Percentiles rank a stretch among this genome's conserved stretches.
phyloP scores from a whole-genome alignment of 495 filamentous ascomycete genomes.

The Podospora pseudocomata region DNA sequence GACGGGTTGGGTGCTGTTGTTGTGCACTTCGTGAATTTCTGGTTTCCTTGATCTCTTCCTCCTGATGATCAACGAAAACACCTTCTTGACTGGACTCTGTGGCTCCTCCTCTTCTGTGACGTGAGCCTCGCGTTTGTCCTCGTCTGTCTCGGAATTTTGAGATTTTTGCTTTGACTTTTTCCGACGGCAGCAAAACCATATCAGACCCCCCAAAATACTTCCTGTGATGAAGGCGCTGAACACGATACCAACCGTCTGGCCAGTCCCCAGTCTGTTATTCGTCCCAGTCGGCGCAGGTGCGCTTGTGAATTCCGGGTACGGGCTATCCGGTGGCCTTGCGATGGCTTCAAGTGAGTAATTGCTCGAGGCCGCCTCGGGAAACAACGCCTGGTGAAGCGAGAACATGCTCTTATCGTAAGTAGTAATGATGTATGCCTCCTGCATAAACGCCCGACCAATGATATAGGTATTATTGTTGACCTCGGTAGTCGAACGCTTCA shows the following conservation, averaged over 20 bases:
- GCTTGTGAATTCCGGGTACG: conserved; percentile 35
- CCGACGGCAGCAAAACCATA: conserved; percentile 34
- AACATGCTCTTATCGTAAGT: conserved; percentile 62
- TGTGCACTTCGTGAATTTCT: conserved; percentile 18
- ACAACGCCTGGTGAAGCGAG: conserved; percentile 56
- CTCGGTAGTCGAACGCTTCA: conserved; percentile 43
- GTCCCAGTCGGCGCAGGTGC: conserved; percentile 7
- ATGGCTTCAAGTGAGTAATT: conserved; percentile 51
- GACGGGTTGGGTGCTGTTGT: conserved; percentile 27
- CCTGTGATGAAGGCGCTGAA: conserved; percentile 44
- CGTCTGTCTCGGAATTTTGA: conserved; percentile 21
- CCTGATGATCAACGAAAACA: conserved; percentile 34
- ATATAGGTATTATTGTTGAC: conserved; percentile 52
- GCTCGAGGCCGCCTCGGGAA: conserved; percentile 42
- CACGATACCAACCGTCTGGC: conserved; percentile 39
- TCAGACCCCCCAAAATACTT: conserved; percentile 37
- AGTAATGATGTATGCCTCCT: conserved; percentile 66
- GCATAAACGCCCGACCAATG: conserved; percentile 67
- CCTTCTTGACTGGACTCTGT: conserved; percentile 31
- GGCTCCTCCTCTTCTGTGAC: conserved; percentile 23
- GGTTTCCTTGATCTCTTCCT: conserved; percentile 30
- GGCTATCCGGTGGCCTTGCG: conserved; percentile 42
- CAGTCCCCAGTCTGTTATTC: conserved; percentile 43
- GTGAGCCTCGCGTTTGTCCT: conserved; percentile 27
- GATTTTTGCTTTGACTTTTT: conserved; percentile 28